Evolutionary conservation across 1,284 basidiomycete genomes (phyloP).

Genomic region (Ceratorhiza oryzae-sativae): DNA sequence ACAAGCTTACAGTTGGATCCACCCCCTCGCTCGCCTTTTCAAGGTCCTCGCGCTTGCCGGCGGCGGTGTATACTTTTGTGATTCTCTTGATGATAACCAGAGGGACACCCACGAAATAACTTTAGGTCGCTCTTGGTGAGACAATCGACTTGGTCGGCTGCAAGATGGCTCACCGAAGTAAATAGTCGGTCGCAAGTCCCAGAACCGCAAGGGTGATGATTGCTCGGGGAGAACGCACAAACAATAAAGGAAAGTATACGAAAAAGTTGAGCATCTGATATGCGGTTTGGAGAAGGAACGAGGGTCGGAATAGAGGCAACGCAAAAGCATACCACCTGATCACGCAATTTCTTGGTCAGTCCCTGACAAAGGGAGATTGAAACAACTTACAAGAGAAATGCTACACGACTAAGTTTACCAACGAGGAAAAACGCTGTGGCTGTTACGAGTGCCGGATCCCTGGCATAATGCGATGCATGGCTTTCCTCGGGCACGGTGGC

Average conservation of each 20-base stretch:
- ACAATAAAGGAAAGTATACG: conserved; percentile 50
- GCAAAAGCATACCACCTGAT: conserved; percentile 46
- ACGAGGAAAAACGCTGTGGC: conserved; percentile 49
- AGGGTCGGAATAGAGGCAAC: conserved; percentile 49
- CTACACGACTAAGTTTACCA: conserved; percentile 46
- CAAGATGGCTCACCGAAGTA: conserved; percentile 36
- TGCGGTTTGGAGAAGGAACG: conserved; percentile 46
- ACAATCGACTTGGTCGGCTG: not conserved
- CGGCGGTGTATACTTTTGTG: not conserved
- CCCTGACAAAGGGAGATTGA: conserved; percentile 14
- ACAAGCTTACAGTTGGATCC: conserved; percentile 10
- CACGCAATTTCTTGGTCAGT: not conserved
- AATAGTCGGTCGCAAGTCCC: conserved; percentile 46
- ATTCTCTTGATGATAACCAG: conserved; percentile 19
- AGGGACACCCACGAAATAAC: conserved; percentile 12
- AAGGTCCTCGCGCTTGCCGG: not conserved
- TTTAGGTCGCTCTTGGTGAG: not conserved
- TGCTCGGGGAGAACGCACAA: conserved; percentile 45
- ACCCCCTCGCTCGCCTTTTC: conserved; percentile 10
- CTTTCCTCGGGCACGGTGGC: not conserved
- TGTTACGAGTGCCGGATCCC: conserved; percentile 45
- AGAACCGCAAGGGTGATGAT: conserved; percentile 47
- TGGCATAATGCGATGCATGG: conserved; percentile 13
- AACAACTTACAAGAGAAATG: conserved; percentile 43
- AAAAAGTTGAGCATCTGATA: conserved; percentile 49